Conservation (phyloP, 2,329 filamentous ascomycete genomes). For the Orbilia quercus region DNA sequence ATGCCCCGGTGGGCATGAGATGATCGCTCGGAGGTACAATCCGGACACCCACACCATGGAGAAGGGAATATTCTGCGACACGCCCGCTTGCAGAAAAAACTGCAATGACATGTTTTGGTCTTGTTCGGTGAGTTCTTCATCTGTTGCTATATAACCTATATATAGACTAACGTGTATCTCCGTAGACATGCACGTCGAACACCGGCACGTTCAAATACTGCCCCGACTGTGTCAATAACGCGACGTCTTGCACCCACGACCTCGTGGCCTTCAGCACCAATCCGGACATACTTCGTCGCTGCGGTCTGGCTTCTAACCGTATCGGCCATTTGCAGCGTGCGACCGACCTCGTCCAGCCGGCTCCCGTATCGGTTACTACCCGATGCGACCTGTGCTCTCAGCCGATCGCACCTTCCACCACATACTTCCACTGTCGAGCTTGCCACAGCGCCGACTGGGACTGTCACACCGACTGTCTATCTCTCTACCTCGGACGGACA, state of each 20-base stretch:
- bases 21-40: conserved; percentile 34
- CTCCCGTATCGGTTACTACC: conserved; percentile 50
- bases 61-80: conserved; percentile 56
- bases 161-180: neutral
- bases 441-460: conserved; percentile 49
- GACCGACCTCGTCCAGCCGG: conserved; percentile 38
- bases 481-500: conserved; percentile 18
- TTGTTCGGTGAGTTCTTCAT: conserved; percentile 23
- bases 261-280: conserved; percentile 46
- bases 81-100: conserved; percentile 11
- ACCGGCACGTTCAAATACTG: conserved; percentile 40
- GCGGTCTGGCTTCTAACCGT: conserved; percentile 24
- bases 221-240: conserved; percentile 51
- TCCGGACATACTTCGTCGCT: conserved; percentile 28
- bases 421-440: conserved; percentile 45
- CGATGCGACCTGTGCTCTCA: conserved; percentile 52
- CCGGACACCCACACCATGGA: conserved; percentile 16
- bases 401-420: conserved; percentile 36
- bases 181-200: conserved; percentile 14
- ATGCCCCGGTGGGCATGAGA: conserved; percentile 28
- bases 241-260: conserved; percentile 50
- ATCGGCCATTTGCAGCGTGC: conserved; percentile 2
- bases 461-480: conserved; percentile 34
- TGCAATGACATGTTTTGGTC: conserved; percentile 54
- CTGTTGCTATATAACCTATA: neutral